Base-by-base conservation (phyloP, 179 eudicot genomes). In the Nepenthes alata region DNA sequence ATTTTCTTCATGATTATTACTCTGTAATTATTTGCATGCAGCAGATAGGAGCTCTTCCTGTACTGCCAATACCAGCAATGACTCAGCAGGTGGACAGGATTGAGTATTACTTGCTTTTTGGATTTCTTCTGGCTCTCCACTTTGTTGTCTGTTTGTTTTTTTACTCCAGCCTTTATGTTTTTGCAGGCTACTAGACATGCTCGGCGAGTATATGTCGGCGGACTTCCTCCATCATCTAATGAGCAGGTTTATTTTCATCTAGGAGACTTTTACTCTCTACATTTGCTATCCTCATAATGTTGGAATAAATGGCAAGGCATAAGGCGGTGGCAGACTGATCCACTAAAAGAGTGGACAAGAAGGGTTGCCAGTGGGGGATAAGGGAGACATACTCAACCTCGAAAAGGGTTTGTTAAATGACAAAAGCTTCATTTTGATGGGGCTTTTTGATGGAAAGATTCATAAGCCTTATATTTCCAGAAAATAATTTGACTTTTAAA, bases 21-120 rank as follows among this genome's bases (percentile, higher is more conserved):
- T 65, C 5, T 51, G 41, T 2, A 63, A 56, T 34, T 47, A 13
- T 37, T 3, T 37, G 16, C 44, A 14, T 67, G 68, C 76, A 72
- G 77, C 80, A 70, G 67, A 45, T 78, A 60, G 83, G 83, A 66
- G 48, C 71, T 75, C 61, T 75, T 60, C 83, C 83, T 64, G 50
- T 79, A 14, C 75, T 79, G 80, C 83, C 83, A 57, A 39, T 79
- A 71, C 83, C 75, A 44, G 83, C 83, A n/a, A 79, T 79, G 83
- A 79, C 83, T 47, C 83, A 79, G 67, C 83, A 79, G 83, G 83
- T 75, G 61, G 62, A 49, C 53, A 52, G 35, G 55, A 61, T 69
- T 14, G 13, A 34, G 35, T 45, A 54, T 55, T 25, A 25, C 25
- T 52, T 25, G 25, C 39, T 15, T 58, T 47, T 36, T 37, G 52